Evolutionary conservation across 208 protist species (phyloP).

Genomic region (Trypanosoma rangeli): DNA sequence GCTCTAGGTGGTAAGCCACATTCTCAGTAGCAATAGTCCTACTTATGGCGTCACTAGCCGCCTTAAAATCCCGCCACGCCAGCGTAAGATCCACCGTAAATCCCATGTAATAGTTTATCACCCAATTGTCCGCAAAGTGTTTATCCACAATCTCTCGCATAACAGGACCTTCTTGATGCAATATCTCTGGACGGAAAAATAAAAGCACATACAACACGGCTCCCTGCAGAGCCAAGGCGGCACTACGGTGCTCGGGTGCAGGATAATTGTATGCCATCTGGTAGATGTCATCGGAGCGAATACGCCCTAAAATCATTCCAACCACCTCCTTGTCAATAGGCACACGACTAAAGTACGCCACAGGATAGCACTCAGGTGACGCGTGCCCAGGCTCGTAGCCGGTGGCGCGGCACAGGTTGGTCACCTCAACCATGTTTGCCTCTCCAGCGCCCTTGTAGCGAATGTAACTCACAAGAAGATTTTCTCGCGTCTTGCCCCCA

Average conservation of each 20-base stretch:
- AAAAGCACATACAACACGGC: slow-evolving; percentile 97
- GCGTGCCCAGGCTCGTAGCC: slow-evolving; percentile 56
- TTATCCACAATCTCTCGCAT: slow-evolving; percentile 99
- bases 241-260: slow-evolving; percentile 93
- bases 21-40: slow-evolving; percentile 85
- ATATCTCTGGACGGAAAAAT: slow-evolving; percentile 95
- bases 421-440: slow-evolving; percentile 93
- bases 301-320: slow-evolving; percentile 89
- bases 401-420: slow-evolving; percentile 92
- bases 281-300: slow-evolving; percentile 97
- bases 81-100: slow-evolving; percentile 93
- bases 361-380: slow-evolving; percentile 83
- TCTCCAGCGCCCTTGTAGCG: slow-evolving; percentile 94
- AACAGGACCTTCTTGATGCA: slow-evolving; percentile 83
- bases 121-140: slow-evolving; percentile 98
- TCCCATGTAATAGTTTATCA: slow-evolving; percentile 98
- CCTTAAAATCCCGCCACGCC: slow-evolving; percentile 93
- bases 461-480: slow-evolving; percentile 97
- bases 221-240: slow-evolving; percentile 92
- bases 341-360: slow-evolving; percentile 92
- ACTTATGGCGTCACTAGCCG: slow-evolving; percentile 89
- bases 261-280: slow-evolving; percentile 91
- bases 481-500: slow-evolving; percentile 93
- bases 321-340: slow-evolving; percentile 70
- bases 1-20: slow-evolving; percentile 66